Percentiles rank a stretch among this genome's conserved stretches.
phyloP scores from a whole-genome alignment of 768 basidiomycete genomes.

The Trametes gibbosa region DNA sequence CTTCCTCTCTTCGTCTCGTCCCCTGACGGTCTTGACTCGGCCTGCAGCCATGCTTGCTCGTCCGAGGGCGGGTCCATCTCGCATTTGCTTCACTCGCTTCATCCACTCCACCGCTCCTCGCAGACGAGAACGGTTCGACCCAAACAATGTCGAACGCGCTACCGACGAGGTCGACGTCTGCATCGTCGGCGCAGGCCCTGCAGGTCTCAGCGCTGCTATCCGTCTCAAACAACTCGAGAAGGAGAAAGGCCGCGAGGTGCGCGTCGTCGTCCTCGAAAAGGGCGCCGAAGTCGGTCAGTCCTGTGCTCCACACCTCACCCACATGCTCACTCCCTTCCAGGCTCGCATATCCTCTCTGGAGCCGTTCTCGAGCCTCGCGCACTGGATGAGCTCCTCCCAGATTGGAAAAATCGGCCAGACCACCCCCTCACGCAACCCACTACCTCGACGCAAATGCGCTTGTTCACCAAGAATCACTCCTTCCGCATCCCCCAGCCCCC shows the following conservation, averaged over 20 bases:
- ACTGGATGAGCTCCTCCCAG: conserved; percentile 85
- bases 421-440: conserved; percentile 85
- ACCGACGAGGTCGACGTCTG: conserved; percentile 94
- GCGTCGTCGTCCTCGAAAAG: conserved; percentile 95
- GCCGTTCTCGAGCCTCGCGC: conserved; percentile 93
- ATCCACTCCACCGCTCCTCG: conserved; percentile 29
- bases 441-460: conserved; percentile 79
- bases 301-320: background rate
- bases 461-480: conserved; percentile 64
- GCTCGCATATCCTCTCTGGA: conserved; percentile 93
- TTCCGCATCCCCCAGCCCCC: conserved; percentile 93
- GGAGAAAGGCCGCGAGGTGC: conserved; percentile 73
- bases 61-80: background rate
- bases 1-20: background rate
- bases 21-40: background rate
- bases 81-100: background rate
- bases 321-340: conserved; percentile 36
- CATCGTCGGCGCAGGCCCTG: conserved; percentile 95
- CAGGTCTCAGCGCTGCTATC: conserved; percentile 94
- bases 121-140: conserved; percentile 46
- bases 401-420: conserved; percentile 64
- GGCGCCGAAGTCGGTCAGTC: conserved; percentile 85
- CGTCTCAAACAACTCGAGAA: conserved; percentile 89
- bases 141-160: conserved; percentile 69
- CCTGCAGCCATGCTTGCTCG: background rate